Conservation (phyloP, 345 rosid species). For the Citrus hindsii region DNA sequence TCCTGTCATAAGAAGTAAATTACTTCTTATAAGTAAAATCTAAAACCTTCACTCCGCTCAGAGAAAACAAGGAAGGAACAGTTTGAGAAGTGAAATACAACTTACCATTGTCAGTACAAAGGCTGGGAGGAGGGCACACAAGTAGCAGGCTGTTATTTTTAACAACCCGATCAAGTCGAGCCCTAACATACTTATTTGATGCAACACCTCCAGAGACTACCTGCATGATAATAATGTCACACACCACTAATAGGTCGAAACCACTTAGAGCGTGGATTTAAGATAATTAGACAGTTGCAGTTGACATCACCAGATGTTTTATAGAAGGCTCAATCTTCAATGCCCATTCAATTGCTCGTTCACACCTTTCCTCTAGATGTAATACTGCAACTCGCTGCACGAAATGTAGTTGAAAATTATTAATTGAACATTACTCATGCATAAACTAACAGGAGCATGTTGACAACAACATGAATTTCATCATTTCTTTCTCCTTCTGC, state of each 20-base stretch:
- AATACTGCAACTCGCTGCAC: constrained; percentile 87
- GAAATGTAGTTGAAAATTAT: neutral
- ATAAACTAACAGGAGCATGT: neutral
- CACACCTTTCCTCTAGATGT: constrained; percentile 93
- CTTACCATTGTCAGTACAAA: constrained; percentile 94
- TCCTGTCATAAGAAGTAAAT: too few relatives aligned
- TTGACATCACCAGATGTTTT: constrained; percentile 56
- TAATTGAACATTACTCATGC: neutral
- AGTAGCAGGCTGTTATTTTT: constrained; percentile 66
- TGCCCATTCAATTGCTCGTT: constrained; percentile 92
- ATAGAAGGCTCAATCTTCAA: constrained; percentile 80
- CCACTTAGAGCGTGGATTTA: neutral
- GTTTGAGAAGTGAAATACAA: neutral
- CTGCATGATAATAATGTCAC: constrained; percentile 35
- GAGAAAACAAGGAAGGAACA: neutral
- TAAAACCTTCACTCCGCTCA: neutral
- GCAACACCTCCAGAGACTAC: constrained; percentile 98
- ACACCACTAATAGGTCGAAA: constrained; percentile 7
- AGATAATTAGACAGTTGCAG: neutral
- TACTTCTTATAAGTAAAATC: neutral
- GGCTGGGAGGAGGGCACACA: constrained; percentile 83
- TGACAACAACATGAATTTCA: neutral
- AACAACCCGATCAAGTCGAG: constrained; percentile 57
- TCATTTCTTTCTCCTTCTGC: neutral
- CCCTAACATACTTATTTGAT: constrained; percentile 76